phyloP scores from a whole-genome alignment of 768 basidiomycete genomes.

The Cantharellus cinnabarinus region DNA sequence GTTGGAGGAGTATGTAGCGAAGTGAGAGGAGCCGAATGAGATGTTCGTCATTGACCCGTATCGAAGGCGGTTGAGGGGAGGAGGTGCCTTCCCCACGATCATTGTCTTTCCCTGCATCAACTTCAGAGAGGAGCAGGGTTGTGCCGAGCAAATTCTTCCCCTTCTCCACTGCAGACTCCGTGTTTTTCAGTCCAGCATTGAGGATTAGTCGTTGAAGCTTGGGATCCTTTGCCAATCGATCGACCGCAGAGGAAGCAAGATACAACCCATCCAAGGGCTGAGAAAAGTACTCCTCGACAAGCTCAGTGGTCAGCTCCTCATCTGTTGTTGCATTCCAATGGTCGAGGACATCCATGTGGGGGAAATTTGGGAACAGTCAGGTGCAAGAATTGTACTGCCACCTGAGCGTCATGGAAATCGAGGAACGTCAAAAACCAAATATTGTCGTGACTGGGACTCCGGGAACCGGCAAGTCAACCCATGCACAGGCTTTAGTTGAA shows the following conservation, averaged over 20 bases:
- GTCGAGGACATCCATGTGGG: background rate
- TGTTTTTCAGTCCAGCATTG: constrained; percentile 41
- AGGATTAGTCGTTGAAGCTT: constrained; percentile 37
- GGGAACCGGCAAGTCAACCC: constrained; percentile 61
- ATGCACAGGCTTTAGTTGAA: constrained; percentile 61
- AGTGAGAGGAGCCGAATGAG: constrained; percentile 15
- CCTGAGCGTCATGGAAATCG: background rate
- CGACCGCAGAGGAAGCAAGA: constrained; percentile 54
- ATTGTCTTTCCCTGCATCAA: constrained; percentile 11
- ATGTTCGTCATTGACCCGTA: constrained; percentile 3
- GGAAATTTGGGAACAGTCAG: too few species aligned
- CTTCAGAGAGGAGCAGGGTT: constrained; percentile 11
- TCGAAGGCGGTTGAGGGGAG: background rate
- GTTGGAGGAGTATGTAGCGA: constrained; percentile 44
- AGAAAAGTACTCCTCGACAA: constrained; percentile 28
- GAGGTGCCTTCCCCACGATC: constrained; percentile 4
- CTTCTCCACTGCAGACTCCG: constrained; percentile 27
- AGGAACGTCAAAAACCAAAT: constrained; percentile 9
- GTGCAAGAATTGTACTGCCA: too few species aligned
- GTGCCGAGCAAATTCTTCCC: constrained; percentile 20
- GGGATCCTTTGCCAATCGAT: constrained; percentile 41
- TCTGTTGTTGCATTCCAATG: constrained; percentile 38
- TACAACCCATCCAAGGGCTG: constrained; percentile 38
- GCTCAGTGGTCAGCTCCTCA: constrained; percentile 32
- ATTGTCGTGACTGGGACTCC: constrained; percentile 83